A percentile compares a stretch with the other conserved stretches of the same genome.
These are phyloP conservation scores for Solanum chaucha DNA, from an alignment of 257 asterid species.

Conservation along the genomic window DNA sequence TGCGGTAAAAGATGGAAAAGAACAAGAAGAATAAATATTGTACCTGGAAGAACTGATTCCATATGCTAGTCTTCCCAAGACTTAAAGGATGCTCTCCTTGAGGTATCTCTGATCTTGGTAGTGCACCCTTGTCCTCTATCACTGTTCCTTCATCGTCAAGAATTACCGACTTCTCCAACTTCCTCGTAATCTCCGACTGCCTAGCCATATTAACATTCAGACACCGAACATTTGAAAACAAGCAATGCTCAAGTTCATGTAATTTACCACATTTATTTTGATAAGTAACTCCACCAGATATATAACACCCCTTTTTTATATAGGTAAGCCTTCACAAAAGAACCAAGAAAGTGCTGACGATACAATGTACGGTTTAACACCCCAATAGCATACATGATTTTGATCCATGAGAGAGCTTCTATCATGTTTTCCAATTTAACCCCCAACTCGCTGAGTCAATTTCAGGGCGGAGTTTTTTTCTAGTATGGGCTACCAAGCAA, in stretches of 20 bases:
- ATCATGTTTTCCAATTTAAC: not conserved
- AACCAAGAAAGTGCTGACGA: not conserved
- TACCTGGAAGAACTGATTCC: constrained; percentile 97
- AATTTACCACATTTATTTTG: not conserved
- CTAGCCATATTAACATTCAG: constrained; percentile 84
- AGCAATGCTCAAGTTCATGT: constrained; percentile 5
- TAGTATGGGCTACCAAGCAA: not conserved
- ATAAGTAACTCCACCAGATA: not conserved
- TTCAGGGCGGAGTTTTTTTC: not conserved
- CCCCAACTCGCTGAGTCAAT: not conserved
- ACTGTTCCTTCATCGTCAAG: constrained; percentile 45
- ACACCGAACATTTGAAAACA: constrained; percentile 26
- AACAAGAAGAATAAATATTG: not conserved
- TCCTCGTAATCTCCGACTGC: constrained; percentile 92
- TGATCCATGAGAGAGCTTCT: not conserved
- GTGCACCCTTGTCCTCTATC: constrained; percentile 48
- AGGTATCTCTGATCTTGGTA: constrained; percentile 76
- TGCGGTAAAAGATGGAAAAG: not conserved
- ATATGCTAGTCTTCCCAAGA: constrained; percentile 82
- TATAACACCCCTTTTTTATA: not conserved
- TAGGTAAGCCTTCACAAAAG: not conserved
- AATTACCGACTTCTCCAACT: constrained; percentile 56
- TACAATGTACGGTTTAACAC: not conserved
- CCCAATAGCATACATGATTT: not conserved
- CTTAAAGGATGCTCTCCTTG: constrained; percentile 95